Base-by-base conservation (phyloP, 352 stramenopile genomes). In the Thalassiosira mediterranea region DNA sequence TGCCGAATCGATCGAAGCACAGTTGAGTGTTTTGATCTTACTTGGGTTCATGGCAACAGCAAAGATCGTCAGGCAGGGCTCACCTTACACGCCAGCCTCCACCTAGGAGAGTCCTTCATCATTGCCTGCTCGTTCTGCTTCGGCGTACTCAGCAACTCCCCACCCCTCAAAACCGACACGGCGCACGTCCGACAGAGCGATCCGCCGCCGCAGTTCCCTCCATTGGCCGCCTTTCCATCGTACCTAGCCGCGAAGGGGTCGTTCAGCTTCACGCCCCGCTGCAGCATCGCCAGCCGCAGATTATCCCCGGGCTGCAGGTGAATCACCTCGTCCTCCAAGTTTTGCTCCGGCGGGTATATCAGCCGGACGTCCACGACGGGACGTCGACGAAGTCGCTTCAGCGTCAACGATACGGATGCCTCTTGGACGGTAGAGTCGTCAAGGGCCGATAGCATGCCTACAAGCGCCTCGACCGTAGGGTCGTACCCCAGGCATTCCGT, bases 281-380 rank as follows among this genome's bases (percentile, higher is more conserved):
- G 65, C 31, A 91, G 69, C 81, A 92, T 82, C 25, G 72, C 79
- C 63, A 80, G 71, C n/a, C 84, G 65, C 46, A 92, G 59, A 51
- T 91, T 92, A 71, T 92, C 86, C 19, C 86, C 86, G 11, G 78
- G 63, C 73, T 88, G 83, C 4, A 92, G 57, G 54, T 88, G 65
- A 19, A 92, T 52, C 8, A 44, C 83, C 19, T 59, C 47, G 48
- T 84, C 69, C 11, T 72, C 62, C 57, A 88, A 68, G 10, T 81
- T 58, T 74, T 88, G 72, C 25, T 21, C 46, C 11, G 86, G 86
- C 17, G 85, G 85, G 66, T 92, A 90, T 51, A 88, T 44, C 13
- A 92, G 38, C n/a, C 72, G 76, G 13, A 92, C 51, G n/a, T 70
- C 71, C 1, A 92, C 61, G 60, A 86, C 80, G 4, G 86, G 83